Evolutionary conservation across 1,139 yeast species (phyloP).

Genomic region (Magnusiomyces magnusii): DNA sequence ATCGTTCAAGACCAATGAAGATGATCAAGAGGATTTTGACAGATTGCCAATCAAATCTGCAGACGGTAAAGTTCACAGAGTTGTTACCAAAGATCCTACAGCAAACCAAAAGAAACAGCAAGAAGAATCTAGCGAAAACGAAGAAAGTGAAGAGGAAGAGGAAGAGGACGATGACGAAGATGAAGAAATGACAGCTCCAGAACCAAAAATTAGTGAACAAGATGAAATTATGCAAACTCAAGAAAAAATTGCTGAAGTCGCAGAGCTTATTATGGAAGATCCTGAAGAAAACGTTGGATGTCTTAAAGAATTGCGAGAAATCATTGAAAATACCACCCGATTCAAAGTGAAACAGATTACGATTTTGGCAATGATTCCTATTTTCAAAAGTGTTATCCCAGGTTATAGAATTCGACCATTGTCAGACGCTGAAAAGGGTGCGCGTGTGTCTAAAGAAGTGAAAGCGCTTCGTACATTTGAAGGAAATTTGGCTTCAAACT

Average conservation of each 20-base stretch:
- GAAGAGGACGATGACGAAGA: constrained; percentile 4
- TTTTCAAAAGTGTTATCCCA: constrained; percentile 80
- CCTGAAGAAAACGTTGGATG: constrained; percentile 78
- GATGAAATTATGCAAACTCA: constrained; percentile 42
- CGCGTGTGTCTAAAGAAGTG: constrained; percentile 76
- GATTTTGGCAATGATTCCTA: constrained; percentile 70
- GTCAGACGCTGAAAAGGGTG: constrained; percentile 70
- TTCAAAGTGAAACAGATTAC: constrained; percentile 67
- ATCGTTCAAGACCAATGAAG: constrained; percentile 30
- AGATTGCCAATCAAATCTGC: constrained; percentile 72
- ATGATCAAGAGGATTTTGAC: constrained; percentile 45
- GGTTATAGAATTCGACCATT: constrained; percentile 80
- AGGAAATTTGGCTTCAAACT: constrained; percentile 62
- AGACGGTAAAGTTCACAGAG: constrained; percentile 66
- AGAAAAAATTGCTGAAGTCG: constrained; percentile 78
- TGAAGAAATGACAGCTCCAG: constrained; percentile 6
- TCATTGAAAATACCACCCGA: constrained; percentile 56
- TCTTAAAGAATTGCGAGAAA: constrained; percentile 61
- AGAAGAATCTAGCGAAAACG: constrained; percentile 14
- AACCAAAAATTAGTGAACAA: background rate
- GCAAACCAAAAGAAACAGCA: constrained; percentile 22
- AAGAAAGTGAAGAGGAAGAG: constrained; percentile 15
- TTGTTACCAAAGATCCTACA: constrained; percentile 25
- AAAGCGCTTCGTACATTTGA: constrained; percentile 71
- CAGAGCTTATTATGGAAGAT: constrained; percentile 71